These are phyloP conservation scores for Verbena officinalis DNA, from an alignment of 257 asterid species.

Conservation along the genomic window DNA sequence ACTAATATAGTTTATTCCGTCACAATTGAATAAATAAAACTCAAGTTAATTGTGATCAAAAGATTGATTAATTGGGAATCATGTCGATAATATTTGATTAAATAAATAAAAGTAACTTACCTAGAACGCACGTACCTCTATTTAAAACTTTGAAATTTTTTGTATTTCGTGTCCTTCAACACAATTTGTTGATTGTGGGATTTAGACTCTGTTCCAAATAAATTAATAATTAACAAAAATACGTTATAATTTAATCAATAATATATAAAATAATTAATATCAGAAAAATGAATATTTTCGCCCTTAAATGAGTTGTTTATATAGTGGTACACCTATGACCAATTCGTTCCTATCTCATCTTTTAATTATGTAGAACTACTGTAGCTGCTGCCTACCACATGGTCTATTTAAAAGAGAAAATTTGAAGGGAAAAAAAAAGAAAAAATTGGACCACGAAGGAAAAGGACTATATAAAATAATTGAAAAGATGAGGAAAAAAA, in stretches of 20 bases:
- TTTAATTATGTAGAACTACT: background rate
- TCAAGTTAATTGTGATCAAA: conserved; percentile 1
- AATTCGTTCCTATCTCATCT: background rate
- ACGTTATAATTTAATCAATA: too few relatives aligned
- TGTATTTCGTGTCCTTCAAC: background rate
- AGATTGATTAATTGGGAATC: background rate
- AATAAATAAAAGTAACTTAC: background rate
- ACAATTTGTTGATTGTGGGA: background rate
- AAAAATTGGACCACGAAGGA: conserved; percentile 10
- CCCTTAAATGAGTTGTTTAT: too few relatives aligned
- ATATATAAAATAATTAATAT: too few relatives aligned
- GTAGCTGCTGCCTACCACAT: conserved; percentile 15
- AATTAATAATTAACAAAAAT: too few relatives aligned
- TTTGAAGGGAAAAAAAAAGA: background rate
- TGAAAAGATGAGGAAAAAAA: background rate
- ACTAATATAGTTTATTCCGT: background rate
- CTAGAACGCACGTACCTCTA: background rate
- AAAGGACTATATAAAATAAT: background rate
- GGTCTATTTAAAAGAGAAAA: background rate
- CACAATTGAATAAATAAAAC: background rate
- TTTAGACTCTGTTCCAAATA: too few relatives aligned
- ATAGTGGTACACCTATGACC: too few relatives aligned
- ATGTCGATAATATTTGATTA: background rate
- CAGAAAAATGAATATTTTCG: too few relatives aligned
- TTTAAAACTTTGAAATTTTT: background rate